phyloP scores from a whole-genome alignment of 345 rosid species.

The Gossypium thurberi region DNA sequence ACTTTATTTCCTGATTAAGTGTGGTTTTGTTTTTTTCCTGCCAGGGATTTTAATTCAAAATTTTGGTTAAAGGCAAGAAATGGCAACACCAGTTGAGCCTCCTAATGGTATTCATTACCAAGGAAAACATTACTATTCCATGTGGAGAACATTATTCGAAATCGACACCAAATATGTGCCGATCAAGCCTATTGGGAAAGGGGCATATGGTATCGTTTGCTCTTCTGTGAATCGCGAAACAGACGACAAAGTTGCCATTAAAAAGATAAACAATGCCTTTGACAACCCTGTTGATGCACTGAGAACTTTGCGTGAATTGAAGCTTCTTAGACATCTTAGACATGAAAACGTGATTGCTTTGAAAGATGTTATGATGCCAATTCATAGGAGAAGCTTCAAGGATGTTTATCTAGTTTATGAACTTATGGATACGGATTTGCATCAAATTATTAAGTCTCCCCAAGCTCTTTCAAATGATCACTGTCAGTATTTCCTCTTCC shows the following conservation, averaged over 20 bases:
- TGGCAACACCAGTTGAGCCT: conserved; percentile 81
- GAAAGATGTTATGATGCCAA: conserved; percentile 80
- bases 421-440: conserved; percentile 79
- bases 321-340: conserved; percentile 68
- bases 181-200: conserved; percentile 76
- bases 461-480: conserved; percentile 67
- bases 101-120: conserved; percentile 47
- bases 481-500: conserved; percentile 73
- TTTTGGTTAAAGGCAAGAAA: conserved; percentile 21
- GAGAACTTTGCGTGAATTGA: conserved; percentile 73
- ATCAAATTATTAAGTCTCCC: conserved; percentile 84
- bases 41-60: background rate
- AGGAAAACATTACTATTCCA: conserved; percentile 71
- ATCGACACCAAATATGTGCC: conserved; percentile 77
- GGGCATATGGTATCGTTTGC: conserved; percentile 76
- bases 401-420: conserved; percentile 87
- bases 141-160: conserved; percentile 82
- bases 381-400: conserved; percentile 51
- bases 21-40: background rate
- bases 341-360: conserved; percentile 76
- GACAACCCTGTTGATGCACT: conserved; percentile 63
- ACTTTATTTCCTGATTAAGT: background rate
- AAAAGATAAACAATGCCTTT: conserved; percentile 71
- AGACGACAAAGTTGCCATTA: conserved; percentile 69
- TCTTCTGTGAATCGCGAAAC: conserved; percentile 60